Evolutionary conservation across 371 early-diverging fungal genomes (phyloP).

Genomic region (Apophysomyces trapeziformis): DNA sequence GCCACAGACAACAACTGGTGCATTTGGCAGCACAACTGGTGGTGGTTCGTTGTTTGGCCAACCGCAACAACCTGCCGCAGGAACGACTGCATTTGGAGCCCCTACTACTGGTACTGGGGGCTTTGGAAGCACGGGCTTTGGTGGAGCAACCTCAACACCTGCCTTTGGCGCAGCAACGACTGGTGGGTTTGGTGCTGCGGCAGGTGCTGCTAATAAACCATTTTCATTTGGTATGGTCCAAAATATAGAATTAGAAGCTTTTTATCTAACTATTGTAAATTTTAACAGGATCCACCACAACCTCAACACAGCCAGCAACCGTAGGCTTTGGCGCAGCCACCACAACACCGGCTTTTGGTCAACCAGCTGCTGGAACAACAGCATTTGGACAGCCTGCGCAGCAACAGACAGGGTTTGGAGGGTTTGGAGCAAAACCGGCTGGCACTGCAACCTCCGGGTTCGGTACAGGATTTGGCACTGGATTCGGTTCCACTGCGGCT

Average conservation of each 20-base stretch:
- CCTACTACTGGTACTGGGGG: slow-evolving; percentile 25
- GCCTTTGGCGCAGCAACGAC: slow-evolving; percentile 38
- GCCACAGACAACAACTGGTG: slow-evolving; percentile 38
- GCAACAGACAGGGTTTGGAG: slow-evolving; percentile 28
- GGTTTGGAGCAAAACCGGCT: slow-evolving; percentile 44
- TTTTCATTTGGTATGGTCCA: neutral
- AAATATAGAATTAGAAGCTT: neutral
- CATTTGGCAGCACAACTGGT: slow-evolving; percentile 19
- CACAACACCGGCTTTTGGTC: slow-evolving; percentile 40
- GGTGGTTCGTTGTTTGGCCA: slow-evolving; percentile 24
- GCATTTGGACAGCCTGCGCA: slow-evolving; percentile 36
- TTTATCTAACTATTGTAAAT: neutral
- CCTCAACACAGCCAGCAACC: slow-evolving; percentile 14
- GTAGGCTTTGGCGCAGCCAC: slow-evolving; percentile 33
- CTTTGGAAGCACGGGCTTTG: slow-evolving; percentile 27
- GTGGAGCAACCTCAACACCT: slow-evolving; percentile 24
- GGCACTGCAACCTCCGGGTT: slow-evolving; percentile 33
- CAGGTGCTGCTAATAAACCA: neutral
- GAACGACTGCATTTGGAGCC: slow-evolving; percentile 30
- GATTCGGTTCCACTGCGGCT: slow-evolving; percentile 50
- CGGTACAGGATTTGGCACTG: slow-evolving; percentile 47
- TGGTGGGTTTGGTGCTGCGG: slow-evolving; percentile 15
- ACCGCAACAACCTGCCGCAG: slow-evolving; percentile 19
- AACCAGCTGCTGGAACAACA: slow-evolving; percentile 22
- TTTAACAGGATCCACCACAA: neutral